A percentile compares a stretch with the other conserved stretches of the same genome.
Evolutionary conservation across 1,284 basidiomycete genomes (phyloP).

Genomic region (Phaffia rhodozyma): DNA sequence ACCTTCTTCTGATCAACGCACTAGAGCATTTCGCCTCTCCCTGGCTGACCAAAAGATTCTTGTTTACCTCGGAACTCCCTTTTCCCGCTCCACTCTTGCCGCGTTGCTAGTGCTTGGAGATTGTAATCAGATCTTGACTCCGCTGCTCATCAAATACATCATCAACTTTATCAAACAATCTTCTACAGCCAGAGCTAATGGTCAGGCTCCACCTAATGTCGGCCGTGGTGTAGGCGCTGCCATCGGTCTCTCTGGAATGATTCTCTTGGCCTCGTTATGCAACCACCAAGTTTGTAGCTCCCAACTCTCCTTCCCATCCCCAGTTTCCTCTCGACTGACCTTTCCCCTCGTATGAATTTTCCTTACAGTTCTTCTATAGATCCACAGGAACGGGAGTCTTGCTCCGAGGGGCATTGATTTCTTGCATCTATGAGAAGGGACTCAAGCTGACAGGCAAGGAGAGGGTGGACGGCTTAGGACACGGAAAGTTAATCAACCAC

Average conservation of each 20-base stretch:
- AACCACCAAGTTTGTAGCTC: conserved; percentile 56
- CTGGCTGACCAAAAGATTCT: neutral
- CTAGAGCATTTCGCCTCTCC: neutral
- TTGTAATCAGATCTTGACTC: conserved; percentile 57
- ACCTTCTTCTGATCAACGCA: neutral
- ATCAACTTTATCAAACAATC: conserved; percentile 62
- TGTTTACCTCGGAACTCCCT: too few relatives aligned
- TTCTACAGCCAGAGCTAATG: conserved; percentile 42
- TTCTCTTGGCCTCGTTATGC: conserved; percentile 54
- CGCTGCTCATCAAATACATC: conserved; percentile 65
- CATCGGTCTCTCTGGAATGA: conserved; percentile 57
- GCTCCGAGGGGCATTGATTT: conserved; percentile 72
- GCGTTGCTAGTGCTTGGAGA: conserved; percentile 46
- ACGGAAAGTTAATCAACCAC: conserved; percentile 79
- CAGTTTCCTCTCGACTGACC: conserved; percentile 8
- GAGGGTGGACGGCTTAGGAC: conserved; percentile 59
- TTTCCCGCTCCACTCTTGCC: conserved; percentile 14
- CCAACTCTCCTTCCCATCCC: conserved; percentile 16
- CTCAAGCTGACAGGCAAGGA: conserved; percentile 67
- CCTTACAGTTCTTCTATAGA: conserved; percentile 46
- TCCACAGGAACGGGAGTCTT: conserved; percentile 63
- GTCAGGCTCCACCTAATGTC: conserved; percentile 42
- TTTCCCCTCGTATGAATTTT: neutral
- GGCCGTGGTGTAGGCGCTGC: conserved; percentile 64
- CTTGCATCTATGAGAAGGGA: conserved; percentile 71